Percentiles rank a stretch among this genome's conserved stretches.
phyloP scores from a whole-genome alignment of 495 filamentous ascomycete genomes.

The Recurvomyces mirabilis region DNA sequence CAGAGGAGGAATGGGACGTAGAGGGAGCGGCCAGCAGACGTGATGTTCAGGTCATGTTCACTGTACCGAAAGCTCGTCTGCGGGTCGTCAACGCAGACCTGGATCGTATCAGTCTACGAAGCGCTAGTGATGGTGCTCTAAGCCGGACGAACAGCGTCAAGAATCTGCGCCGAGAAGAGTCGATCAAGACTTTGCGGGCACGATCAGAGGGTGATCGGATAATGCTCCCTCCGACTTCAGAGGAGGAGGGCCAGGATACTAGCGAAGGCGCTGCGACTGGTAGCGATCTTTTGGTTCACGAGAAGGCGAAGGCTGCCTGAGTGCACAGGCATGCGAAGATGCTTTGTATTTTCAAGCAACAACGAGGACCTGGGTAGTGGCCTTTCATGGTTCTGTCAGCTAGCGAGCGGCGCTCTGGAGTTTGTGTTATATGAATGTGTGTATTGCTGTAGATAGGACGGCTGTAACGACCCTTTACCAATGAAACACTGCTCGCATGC shows the following conservation, averaged over 20 bases:
- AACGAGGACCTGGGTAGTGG: background rate
- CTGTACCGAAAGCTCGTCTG: slow-evolving; percentile 72
- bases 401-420: background rate
- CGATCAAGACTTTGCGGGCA: background rate
- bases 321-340: background rate
- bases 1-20: slow-evolving; percentile 79
- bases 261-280: background rate
- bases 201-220: background rate
- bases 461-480: slow-evolving; percentile 1
- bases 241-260: background rate
- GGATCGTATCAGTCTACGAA: slow-evolving; percentile 37
- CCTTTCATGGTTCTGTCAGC: background rate
- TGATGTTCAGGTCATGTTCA: slow-evolving; percentile 88
- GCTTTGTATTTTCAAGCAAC: background rate
- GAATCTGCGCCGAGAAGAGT: background rate
- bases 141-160: slow-evolving; percentile 20
- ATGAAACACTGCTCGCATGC: too few relatives aligned
- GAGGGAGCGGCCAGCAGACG: slow-evolving; percentile 69
- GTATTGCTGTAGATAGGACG: background rate
- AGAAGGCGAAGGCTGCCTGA: slow-evolving; percentile 4
- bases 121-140: slow-evolving; percentile 24
- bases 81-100: slow-evolving; percentile 68
- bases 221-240: background rate
- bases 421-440: background rate
- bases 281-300: background rate